Evolutionary conservation across 2,329 filamentous ascomycete species (phyloP), one percentile per base, ranked within the genome.

Genomic region (Zymoseptoria crescenta): DNA sequence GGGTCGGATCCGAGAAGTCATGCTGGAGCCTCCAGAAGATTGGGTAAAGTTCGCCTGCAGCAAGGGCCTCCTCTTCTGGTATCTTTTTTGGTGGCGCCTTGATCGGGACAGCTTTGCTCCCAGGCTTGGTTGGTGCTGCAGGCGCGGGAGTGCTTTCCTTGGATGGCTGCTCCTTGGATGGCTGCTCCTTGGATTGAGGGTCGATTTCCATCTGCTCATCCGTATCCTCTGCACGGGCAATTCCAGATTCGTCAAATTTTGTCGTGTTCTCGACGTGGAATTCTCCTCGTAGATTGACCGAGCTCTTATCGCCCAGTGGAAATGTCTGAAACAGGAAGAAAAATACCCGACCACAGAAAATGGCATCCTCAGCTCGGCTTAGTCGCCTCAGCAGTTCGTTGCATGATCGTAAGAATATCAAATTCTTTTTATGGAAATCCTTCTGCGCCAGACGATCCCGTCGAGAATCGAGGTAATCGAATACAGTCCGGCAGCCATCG

Each of bases 321-420:
- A 99, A 97, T 73, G 91, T 96, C 73, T 99, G 94, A 74, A 97
- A 99, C 71, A 99, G 84, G 74, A 96, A 99, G 64, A 99, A 96
- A 74, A 97, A 97, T 27, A 99, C 94, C 48, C 94, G 84, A 16
- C 94, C 94, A 70, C 94, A 99, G 72, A 99, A 99, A 0, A 95
- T 91, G 0, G 94, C 95, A 74, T 99, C 94, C 73, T 97, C 92
- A 3, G 94, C 93, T 58, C 94, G 85, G n/a, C 94, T 97, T 2
- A 99, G 81, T 52, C 94, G 84, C 41, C 93, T 86, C n/a, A 99
- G 80, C 16, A 99, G 80, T 75, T 97, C 94, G 73, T 97, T 99
- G 76, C 94, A 99, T 61, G 88, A 89, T 69, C 94, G 83, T n/a
- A 99, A 78, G 65, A 97, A 94, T 59, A 96, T 86, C 49, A 97